Conservation (phyloP, 805 yeast species). For the Candida anglica region DNA sequence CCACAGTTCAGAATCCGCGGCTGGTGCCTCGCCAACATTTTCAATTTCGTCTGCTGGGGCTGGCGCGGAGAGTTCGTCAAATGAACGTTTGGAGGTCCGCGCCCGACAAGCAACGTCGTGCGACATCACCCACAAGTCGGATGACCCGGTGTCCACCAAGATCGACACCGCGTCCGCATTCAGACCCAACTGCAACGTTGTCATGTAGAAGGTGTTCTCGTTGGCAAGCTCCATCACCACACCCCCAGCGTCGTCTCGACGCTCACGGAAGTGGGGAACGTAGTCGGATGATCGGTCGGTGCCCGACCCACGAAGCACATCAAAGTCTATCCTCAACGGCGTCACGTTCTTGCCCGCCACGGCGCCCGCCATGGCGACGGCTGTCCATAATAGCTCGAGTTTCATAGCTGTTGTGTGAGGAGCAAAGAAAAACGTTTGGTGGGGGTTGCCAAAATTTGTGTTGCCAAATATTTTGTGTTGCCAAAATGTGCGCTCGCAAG, state of each 20-base stretch:
- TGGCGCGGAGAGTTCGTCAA: neutral
- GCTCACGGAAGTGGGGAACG: constrained; percentile 10
- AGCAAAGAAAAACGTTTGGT: neutral
- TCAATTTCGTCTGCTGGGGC: neutral
- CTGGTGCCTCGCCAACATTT: neutral
- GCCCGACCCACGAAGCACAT: constrained; percentile 11
- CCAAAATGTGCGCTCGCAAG: too few species aligned
- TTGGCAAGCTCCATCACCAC: constrained; percentile 17
- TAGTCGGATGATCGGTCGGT: too few species aligned
- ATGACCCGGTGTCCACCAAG: constrained; percentile 39
- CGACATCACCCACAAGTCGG: constrained; percentile 41
- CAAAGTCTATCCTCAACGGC: constrained; percentile 13
- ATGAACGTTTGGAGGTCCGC: neutral
- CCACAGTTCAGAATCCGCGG: too few species aligned
- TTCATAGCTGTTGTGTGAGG: constrained; percentile 5
- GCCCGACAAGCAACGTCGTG: constrained; percentile 25
- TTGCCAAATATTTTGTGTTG: too few species aligned
- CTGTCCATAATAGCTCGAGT: constrained; percentile 2
- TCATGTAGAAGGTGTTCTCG: constrained; percentile 25
- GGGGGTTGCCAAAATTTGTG: too few species aligned
- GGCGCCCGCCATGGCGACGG: constrained; percentile 5
- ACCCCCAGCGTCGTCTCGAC: too few species aligned
- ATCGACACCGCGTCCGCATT: constrained; percentile 23
- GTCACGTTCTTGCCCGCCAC: constrained; percentile 3
- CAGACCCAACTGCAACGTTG: constrained; percentile 26